phyloP scores from a whole-genome alignment of 805 yeast genomes.

The Teunomyces atbi region DNA sequence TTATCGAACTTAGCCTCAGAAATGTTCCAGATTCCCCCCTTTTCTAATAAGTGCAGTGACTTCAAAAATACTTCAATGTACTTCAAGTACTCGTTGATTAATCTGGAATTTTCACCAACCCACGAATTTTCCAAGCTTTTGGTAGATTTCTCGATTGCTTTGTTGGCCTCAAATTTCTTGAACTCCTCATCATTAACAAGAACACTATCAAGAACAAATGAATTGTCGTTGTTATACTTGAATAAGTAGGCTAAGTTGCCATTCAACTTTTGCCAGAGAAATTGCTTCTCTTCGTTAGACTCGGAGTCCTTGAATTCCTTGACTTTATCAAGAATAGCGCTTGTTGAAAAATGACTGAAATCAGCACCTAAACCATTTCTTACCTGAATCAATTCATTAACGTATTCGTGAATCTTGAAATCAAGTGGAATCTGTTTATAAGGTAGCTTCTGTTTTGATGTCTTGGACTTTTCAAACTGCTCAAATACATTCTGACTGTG shows the following conservation, averaged over 20 bases:
- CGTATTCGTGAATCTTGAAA: conserved; percentile 31
- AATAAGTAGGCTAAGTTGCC: conserved; percentile 32
- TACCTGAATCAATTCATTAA: conserved; percentile 28
- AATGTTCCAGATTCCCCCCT: conserved; percentile 12
- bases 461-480: conserved; percentile 12
- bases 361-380: conserved; percentile 15
- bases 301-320: conserved; percentile 14
- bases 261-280: conserved; percentile 25
- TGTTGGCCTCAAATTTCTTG: conserved; percentile 18
- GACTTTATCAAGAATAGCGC: conserved; percentile 15
- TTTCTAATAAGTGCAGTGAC: conserved; percentile 5
- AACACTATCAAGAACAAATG: conserved; percentile 37
- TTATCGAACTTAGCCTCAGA: conserved; percentile 13
- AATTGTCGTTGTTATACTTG: conserved; percentile 28
- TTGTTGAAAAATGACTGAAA: conserved; percentile 15
- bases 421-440: conserved; percentile 35
- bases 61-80: conserved; percentile 7
- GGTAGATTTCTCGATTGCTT: conserved; percentile 8
- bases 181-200: conserved; percentile 28
- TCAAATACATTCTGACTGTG: conserved; percentile 39
- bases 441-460: background rate
- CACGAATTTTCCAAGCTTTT: conserved; percentile 6
- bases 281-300: conserved; percentile 16
- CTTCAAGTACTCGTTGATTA: conserved; percentile 11
- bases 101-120: conserved; percentile 14